Conservation (phyloP, 192 early-diverging fungal genomes). For the Dispira simplex region DNA sequence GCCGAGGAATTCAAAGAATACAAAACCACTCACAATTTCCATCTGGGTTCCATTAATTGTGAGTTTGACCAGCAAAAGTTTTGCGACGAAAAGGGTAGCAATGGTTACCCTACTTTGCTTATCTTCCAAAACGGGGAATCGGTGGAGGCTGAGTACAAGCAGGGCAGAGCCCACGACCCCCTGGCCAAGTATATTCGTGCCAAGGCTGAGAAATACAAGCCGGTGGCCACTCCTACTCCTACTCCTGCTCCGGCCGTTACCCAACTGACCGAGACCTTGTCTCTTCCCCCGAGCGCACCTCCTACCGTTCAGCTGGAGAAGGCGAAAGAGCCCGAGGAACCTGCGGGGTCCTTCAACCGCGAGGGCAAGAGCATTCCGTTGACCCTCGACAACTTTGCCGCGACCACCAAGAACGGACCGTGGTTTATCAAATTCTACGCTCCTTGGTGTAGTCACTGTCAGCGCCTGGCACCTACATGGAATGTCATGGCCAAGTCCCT, state of each 20-base stretch:
- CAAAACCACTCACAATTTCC: conserved; percentile 18
- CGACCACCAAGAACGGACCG: conserved; percentile 34
- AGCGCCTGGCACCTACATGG: conserved; percentile 68
- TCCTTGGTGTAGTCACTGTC: conserved; percentile 83
- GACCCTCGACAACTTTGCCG: conserved; percentile 32
- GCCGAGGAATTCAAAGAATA: conserved; percentile 18
- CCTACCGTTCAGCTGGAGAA: conserved; percentile 15
- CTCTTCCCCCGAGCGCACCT: conserved; percentile 10
- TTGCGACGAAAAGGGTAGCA: conserved; percentile 21
- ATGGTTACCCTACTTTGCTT: conserved; percentile 29
- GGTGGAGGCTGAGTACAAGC: conserved; percentile 18
- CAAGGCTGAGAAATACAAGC: conserved; percentile 17
- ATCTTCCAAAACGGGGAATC: conserved; percentile 22
- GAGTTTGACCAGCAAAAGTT: conserved; percentile 19
- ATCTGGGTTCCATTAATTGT: conserved; percentile 29
- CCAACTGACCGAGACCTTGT: background rate
- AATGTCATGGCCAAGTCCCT: conserved; percentile 42
- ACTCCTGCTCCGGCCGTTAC: background rate
- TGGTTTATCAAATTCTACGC: conserved; percentile 88
- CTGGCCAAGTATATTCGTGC: conserved; percentile 9
- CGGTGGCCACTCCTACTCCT: background rate
- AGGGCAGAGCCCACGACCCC: background rate
- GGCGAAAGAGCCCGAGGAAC: conserved; percentile 8
- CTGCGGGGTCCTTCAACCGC: conserved; percentile 23
- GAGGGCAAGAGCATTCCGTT: conserved; percentile 39